phyloP scores from a whole-genome alignment of 2,329 filamentous ascomycete genomes.

The Neonectria magnoliae region DNA sequence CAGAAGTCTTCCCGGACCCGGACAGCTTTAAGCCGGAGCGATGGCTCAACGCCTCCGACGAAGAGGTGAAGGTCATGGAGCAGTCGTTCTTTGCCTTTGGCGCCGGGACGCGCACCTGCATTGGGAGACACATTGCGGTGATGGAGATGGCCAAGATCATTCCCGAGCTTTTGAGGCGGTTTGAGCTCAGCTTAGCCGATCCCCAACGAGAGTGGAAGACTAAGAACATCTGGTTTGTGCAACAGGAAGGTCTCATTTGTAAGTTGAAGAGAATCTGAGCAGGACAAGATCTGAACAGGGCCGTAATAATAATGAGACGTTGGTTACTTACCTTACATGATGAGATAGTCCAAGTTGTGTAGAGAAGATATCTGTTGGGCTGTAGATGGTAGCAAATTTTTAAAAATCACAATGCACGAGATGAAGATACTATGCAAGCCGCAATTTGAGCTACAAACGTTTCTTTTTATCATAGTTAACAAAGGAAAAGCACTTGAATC shows the following conservation, averaged over 20 bases:
- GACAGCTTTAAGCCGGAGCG: conserved; percentile 51
- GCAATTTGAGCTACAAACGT: conserved; percentile 37
- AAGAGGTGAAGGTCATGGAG: conserved; percentile 43
- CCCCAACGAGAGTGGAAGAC: conserved; percentile 8
- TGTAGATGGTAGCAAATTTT: not conserved
- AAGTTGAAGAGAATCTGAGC: conserved; percentile 4
- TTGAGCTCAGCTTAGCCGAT: conserved; percentile 8
- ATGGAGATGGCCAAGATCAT: conserved; percentile 48
- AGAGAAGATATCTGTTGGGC: too few relatives aligned
- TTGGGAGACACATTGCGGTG: conserved; percentile 54
- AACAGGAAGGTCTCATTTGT: conserved; percentile 16
- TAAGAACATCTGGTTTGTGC: conserved; percentile 24
- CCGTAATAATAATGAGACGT: too few relatives aligned
- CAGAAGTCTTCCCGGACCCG: conserved; percentile 45
- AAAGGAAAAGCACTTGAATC: conserved; percentile 33
- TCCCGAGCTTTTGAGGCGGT: conserved; percentile 12
- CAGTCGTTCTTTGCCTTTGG: conserved; percentile 48
- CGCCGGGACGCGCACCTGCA: conserved; percentile 52
- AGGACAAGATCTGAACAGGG: too few relatives aligned
- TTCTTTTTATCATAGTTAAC: conserved; percentile 29
- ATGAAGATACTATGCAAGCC: not conserved
- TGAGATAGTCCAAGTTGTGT: too few relatives aligned
- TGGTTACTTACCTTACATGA: too few relatives aligned
- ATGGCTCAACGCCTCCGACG: conserved; percentile 47
- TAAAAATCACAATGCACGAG: not conserved